Evolutionary conservation across 257 asterid genomes (phyloP).

Genomic region (Prunella vulgaris): DNA sequence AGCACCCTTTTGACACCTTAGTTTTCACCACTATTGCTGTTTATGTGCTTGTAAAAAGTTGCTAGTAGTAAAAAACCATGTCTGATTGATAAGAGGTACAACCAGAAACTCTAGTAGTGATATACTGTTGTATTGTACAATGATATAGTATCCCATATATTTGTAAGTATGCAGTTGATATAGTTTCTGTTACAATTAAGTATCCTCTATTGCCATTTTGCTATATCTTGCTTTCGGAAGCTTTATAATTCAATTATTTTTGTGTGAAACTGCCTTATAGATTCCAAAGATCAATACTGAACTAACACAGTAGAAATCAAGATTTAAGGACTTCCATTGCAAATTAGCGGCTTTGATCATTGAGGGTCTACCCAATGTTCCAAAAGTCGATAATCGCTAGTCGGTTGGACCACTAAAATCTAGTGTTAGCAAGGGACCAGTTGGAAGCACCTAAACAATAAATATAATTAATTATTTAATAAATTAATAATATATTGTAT

Average conservation of each 20-base stretch:
- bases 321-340: too few relatives aligned
- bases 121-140: neutral
- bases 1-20: constrained; percentile 53
- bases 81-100: neutral
- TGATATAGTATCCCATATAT: neutral
- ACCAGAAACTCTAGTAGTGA: neutral
- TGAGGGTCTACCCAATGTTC: too few relatives aligned
- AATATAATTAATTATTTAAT: too few relatives aligned
- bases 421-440: too few relatives aligned
- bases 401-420: too few relatives aligned
- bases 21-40: neutral
- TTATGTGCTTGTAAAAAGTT: constrained; percentile 10
- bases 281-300: too few relatives aligned
- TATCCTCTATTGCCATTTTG: neutral
- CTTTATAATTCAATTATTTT: neutral
- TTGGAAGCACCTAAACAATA: too few relatives aligned
- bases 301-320: too few relatives aligned
- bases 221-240: neutral
- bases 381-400: too few relatives aligned
- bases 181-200: neutral
- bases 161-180: neutral
- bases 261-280: too few relatives aligned
- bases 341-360: too few relatives aligned
- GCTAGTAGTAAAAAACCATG: neutral
- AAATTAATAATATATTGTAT: too few relatives aligned